Evolutionary conservation across 805 yeast genomes (phyloP).

Genomic region (Barnettozyma salicaria): DNA sequence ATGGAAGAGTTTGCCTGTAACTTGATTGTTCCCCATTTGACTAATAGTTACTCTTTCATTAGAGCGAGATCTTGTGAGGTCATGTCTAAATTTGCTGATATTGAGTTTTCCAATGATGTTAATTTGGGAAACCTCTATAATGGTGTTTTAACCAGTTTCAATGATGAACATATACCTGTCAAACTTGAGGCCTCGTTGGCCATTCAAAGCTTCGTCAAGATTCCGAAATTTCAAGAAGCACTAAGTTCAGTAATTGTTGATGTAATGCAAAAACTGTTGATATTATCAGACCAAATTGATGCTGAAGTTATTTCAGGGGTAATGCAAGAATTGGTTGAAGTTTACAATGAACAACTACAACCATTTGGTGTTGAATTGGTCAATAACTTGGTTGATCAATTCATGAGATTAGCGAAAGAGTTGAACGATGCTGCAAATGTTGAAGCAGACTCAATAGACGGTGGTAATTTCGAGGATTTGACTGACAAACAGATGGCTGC

Average conservation of each 20-base stretch:
- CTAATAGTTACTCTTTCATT: slow-evolving; percentile 56
- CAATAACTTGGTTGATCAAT: slow-evolving; percentile 63
- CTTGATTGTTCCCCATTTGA: slow-evolving; percentile 67
- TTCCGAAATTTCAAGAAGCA: slow-evolving; percentile 61
- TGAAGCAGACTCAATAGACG: slow-evolving; percentile 34
- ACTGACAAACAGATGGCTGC: slow-evolving; percentile 80
- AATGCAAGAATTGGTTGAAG: slow-evolving; percentile 93
- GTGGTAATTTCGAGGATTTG: slow-evolving; percentile 30
- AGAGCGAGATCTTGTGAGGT: slow-evolving; percentile 71
- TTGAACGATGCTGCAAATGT: slow-evolving; percentile 52
- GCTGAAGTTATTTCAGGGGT: slow-evolving; percentile 83
- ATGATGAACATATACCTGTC: slow-evolving; percentile 54
- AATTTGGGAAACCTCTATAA: slow-evolving; percentile 36
- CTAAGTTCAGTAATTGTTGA: slow-evolving; percentile 65
- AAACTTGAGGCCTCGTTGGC: slow-evolving; percentile 82
- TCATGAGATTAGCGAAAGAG: slow-evolving; percentile 63
- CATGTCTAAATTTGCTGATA: slow-evolving; percentile 55
- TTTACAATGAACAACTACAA: slow-evolving; percentile 78
- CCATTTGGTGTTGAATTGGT: slow-evolving; percentile 81
- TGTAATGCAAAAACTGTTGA: slow-evolving; percentile 73
- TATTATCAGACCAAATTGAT: slow-evolving; percentile 74
- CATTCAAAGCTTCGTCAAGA: slow-evolving; percentile 67
- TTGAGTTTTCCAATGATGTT: slow-evolving; percentile 41
- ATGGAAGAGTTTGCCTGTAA: slow-evolving; percentile 63
- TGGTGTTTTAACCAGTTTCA: slow-evolving; percentile 39